Evolutionary conservation across 2,329 filamentous ascomycete species (phyloP), one percentile per base, ranked within the genome.

Genomic region (Scytalidium sp.): DNA sequence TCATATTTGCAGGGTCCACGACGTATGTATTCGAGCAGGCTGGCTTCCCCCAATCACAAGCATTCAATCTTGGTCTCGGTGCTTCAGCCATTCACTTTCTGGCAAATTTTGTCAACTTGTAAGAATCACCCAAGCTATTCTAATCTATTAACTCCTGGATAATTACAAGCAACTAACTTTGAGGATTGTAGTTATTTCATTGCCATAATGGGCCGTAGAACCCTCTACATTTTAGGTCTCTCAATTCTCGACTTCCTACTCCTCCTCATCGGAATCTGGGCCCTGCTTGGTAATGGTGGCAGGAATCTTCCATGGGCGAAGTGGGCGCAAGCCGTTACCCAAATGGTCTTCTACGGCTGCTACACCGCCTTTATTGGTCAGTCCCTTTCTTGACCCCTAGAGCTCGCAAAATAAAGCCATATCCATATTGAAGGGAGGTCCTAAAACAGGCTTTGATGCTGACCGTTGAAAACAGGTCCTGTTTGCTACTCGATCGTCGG

Each of bases 351-450:
- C 71, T 88, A 95, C 65, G 75, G 91, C 45, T 88, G 88, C 0
- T 89, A 95, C 43, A 90, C 90, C 32, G 93, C 90, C 0, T 88
- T 95, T 7, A 89, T 86, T 67, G 70, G 50, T 63, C 64, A 0
- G 65, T 69, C 2, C 62, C 66, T 67, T 72, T 46, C 60, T 56
- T 5, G 52, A 65, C 10, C 53, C 65, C 78, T 93, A 39, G 90
- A 94, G 67, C 94, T 92, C 62, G 90, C 90, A 13, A 89, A 90
- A 51, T 90, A 90, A 56, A 93, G 71, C 4, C 43, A 70, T 9
- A 57, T 60, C 15, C 51, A 66, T 43, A 29, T 65, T 22, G 68
- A 67, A 2, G 58, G 11, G 69, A 65, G 1, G 60, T 68, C 1
- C 44, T 67, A 1, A 46, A 67, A 3, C 60, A 67, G 4, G 53